Evolutionary conservation across 2,329 filamentous ascomycete species (phyloP).

Genomic region (Aureobasidium musti): DNA sequence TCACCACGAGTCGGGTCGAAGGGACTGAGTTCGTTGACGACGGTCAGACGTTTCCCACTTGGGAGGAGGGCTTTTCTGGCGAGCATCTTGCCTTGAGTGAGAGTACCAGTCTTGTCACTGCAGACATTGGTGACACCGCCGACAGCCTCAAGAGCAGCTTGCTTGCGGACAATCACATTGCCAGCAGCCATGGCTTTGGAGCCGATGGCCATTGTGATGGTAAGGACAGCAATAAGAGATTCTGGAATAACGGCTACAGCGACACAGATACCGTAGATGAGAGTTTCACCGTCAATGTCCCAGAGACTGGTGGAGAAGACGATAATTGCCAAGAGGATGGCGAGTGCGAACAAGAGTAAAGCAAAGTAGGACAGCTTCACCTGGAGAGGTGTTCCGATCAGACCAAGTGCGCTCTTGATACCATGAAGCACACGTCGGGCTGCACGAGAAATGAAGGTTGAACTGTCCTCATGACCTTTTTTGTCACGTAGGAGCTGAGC

Average conservation of each 20-base stretch:
- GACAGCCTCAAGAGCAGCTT: constrained; percentile 64
- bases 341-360: constrained; percentile 74
- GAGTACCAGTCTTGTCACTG: constrained; percentile 69
- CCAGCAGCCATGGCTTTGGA: constrained; percentile 64
- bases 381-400: constrained; percentile 73
- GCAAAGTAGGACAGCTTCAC: constrained; percentile 84
- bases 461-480: constrained; percentile 48
- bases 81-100: constrained; percentile 59
- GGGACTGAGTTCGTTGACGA: constrained; percentile 58
- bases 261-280: constrained; percentile 44
- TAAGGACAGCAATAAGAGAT: constrained; percentile 64
- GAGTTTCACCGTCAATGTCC: constrained; percentile 43
- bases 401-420: constrained; percentile 42
- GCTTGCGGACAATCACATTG: constrained; percentile 65
- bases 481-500: constrained; percentile 65
- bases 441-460: background rate
- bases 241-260: constrained; percentile 54
- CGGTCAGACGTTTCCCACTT: constrained; percentile 58
- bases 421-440: constrained; percentile 57
- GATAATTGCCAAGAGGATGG: constrained; percentile 68
- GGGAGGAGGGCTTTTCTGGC: constrained; percentile 62
- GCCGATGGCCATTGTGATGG: constrained; percentile 66
- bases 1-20: constrained; percentile 63
- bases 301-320: constrained; percentile 64
- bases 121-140: constrained; percentile 68